Base-by-base conservation (phyloP, 495 filamentous ascomycete genomes). In the Lasiosphaeria ovina region DNA sequence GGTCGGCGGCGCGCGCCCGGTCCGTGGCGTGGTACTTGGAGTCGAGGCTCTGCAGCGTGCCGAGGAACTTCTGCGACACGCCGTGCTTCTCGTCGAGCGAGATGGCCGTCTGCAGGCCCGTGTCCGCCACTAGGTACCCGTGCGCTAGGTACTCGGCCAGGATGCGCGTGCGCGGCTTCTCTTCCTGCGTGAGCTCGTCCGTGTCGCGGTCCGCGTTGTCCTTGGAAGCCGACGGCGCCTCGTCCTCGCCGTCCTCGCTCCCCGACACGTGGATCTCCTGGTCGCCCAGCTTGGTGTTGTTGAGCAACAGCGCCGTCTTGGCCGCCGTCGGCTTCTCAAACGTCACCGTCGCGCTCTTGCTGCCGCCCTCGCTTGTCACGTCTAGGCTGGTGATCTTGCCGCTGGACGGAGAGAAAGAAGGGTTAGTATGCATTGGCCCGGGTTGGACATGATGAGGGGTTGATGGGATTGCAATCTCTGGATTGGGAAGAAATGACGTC, bases 321-420 rank as follows among this genome's bases (percentile, higher is more conserved):
- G 93, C 92, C 11, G 94, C 94, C 32, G 92, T 92, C 65, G 92
- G 86, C 77, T 96, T 96, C 77, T 97, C 95, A 68, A 98, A 98
- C 38, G 89, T 95, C 36, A 98, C 92, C 31, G 87, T 89, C 60
- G 94, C 95, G 64, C 85, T 87, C 75, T 96, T 88, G 57, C 81
- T 77, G 55, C 83, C 79, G 61, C 80, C 68, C n/a, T 79, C 81
- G 12, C 89, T 82, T 2, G 87, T 92, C 66, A 98, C 81, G 51
- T 90, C 86, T 67, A 97, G 79, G 58, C 79, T 81, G 55, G 81
- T 87, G 74, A 98, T 97, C 81, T 97, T 98, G 68, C 94, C 94
- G 72, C 91, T 96, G 70, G 58, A 58, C 16, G 51, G 34, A 17
- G 24, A 49, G 14, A 44, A 34, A 50, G 12, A 45, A 34, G 55